Base-by-base conservation (phyloP, 352 stramenopile genomes). In the Phytopythium vexans region DNA sequence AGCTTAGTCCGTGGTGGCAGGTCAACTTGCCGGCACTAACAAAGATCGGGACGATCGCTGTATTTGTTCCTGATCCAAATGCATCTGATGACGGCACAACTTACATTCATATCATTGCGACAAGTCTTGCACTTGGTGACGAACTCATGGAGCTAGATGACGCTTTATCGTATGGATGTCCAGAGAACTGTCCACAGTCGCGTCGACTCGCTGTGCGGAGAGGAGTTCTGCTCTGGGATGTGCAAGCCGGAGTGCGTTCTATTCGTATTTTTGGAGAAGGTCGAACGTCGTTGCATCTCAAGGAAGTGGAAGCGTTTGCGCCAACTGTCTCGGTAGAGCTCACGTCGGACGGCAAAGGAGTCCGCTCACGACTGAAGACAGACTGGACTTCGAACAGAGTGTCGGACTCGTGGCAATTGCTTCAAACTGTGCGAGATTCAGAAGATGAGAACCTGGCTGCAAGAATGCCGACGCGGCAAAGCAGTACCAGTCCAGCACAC, bases 391-490 rank as follows among this genome's bases (percentile, higher is more conserved):
- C 65, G 0, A 67, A 53, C 38, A 63, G 62, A 2, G 57, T 44
- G 1, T 64, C 74, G 6, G 60, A 86, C 12, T 72, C 72, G 12
- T 89, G 79, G 79, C 68, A 56, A 5, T 41, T 89, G 11, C 52
- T 84, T 4, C 74, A 86, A 34, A 83, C 74, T 8, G 64, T 72
- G 7, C 62, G 68, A 33, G 66, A 68, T 12, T 88, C 79, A 1
- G 53, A 85, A 27, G 64, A 83, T 10, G 79, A 86, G 45, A 92
- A 92, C 41, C 33, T 89, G 1, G 82, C 79, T 0, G 9, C 49
- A 16, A 66, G 77, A 0, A 89, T 92, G 79, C 54, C 52, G 1
- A 86, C 79, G 6, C 69, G 60, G 1, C 79, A 90, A 51, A 92
- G 79, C 49, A 86, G 66, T n/a, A 84, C 76, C 0, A 70, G 52